Evolutionary conservation across 2,329 filamentous ascomycete genomes (phyloP).

Genomic region (Arthroderma sp.): DNA sequence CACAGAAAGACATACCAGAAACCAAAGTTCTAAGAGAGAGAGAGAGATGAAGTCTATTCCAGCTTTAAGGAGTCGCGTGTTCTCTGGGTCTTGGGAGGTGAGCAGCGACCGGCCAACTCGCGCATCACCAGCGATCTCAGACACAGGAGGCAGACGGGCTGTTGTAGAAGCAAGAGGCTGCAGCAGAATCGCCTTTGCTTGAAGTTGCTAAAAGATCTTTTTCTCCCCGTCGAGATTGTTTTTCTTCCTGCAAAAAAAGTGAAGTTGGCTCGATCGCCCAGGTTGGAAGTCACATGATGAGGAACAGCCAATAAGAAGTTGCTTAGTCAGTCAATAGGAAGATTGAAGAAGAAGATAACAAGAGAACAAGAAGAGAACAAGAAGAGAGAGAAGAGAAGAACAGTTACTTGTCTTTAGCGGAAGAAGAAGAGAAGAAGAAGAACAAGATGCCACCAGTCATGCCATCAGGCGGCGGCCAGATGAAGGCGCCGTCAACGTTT

Average conservation of each 20-base stretch:
- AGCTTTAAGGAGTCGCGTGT: background rate
- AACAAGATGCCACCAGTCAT: slow-evolving; percentile 45
- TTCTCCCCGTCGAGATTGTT: background rate
- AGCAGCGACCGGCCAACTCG: background rate
- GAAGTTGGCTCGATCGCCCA: background rate
- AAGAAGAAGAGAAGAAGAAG: background rate
- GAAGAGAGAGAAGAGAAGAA: background rate
- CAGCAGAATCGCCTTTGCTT: too few species aligned
- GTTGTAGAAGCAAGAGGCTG: background rate
- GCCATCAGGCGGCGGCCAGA: slow-evolving; percentile 36
- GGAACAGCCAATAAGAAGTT: background rate
- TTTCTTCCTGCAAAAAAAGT: background rate
- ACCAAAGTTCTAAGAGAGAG: background rate
- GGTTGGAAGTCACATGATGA: background rate
- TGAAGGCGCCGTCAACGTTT: slow-evolving; percentile 52
- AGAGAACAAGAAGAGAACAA: background rate
- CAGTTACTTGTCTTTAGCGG: too few species aligned
- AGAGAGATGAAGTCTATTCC: background rate
- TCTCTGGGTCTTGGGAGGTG: too few species aligned
- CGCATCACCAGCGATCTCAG: background rate
- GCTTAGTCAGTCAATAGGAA: background rate
- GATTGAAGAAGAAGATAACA: background rate
- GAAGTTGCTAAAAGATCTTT: background rate
- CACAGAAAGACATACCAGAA: background rate
- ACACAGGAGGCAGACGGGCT: background rate